Evolutionary conservation across 2,329 filamentous ascomycete species (phyloP), one percentile per base, ranked within the genome.

Genomic region (Fusarium fujikuroi): DNA sequence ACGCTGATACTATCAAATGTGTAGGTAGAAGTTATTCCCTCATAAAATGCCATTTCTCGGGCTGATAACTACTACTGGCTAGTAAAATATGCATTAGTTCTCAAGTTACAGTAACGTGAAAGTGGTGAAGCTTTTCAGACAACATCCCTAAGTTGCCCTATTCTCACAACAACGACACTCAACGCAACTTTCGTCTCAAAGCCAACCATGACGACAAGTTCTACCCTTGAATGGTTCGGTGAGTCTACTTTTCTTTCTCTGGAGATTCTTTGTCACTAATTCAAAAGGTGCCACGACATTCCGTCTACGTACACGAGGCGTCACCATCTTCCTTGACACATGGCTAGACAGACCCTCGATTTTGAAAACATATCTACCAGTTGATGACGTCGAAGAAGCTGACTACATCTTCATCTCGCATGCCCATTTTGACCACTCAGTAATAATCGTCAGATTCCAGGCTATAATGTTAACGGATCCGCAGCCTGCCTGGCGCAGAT

Each of bases 1-100:
- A 25, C 4, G 10, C 1, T 18, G 16, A 18, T 23, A 5, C 10
- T 30, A 16, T n/a, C 32, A 9, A 49, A 49, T 49, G 21, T 4
- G 18, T n/a, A 1, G 21, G 1, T 0, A 18, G 7, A 16, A 16
- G 21, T 4, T 9, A 12, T n/a, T 9, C 0, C n/a, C 25, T n/a
- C 11, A 2, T 4, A 5, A 16, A n/a, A 30, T 6, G 19, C 1
- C 1, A 30, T 30, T 47, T 0, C 0, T 16, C 3, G 2, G 9
- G 10, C 19, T 11, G 1, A 19, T 1, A 25, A 1, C 4, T 19
- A 14, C 14, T 21, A 30, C 10, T 30, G 30, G 3, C 11, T 30
- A 30, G 30, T 11, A 30, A 30, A 30, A 4, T 11, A 30, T 4
- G 30, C 30, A 30, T 4, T 30, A 30, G 10, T 30, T 11, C 10